These are phyloP conservation scores for Lepidium campestre DNA, from an alignment of 441 rosid genomes.

Conservation along the genomic window DNA sequence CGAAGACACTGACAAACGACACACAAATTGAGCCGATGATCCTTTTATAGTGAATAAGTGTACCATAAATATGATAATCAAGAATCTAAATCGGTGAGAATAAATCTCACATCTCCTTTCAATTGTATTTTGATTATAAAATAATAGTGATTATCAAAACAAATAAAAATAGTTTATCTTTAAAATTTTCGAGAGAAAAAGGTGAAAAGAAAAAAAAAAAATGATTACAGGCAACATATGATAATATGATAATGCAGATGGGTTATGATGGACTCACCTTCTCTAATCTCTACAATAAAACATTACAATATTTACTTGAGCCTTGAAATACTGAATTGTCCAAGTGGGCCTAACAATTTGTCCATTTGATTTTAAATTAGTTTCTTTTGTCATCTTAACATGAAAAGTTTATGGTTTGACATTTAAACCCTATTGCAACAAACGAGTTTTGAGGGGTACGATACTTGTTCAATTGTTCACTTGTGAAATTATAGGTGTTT, in stretches of 20 bases:
- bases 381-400: background rate
- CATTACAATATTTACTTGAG: background rate
- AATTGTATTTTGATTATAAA: too few species aligned
- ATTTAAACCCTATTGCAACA: background rate
- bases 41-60: too few species aligned
- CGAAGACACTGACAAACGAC: too few species aligned
- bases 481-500: too few species aligned
- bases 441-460: background rate
- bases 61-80: too few species aligned
- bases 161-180: background rate
- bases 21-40: too few species aligned
- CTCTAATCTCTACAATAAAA: background rate
- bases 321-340: background rate
- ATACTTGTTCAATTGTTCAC: background rate
- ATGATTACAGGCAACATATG: slow-evolving; percentile 16
- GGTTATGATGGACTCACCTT: background rate
- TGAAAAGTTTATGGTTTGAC: background rate
- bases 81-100: too few species aligned
- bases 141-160: background rate
- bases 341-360: background rate
- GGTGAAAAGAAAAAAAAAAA: background rate
- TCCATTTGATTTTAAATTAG: background rate
- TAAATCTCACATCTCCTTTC: too few species aligned
- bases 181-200: slow-evolving; percentile 16
- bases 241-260: background rate